Evolutionary conservation across 805 yeast genomes (phyloP), one percentile per base, ranked within the genome.

Genomic region (Wickerhamomyces queroliae): DNA sequence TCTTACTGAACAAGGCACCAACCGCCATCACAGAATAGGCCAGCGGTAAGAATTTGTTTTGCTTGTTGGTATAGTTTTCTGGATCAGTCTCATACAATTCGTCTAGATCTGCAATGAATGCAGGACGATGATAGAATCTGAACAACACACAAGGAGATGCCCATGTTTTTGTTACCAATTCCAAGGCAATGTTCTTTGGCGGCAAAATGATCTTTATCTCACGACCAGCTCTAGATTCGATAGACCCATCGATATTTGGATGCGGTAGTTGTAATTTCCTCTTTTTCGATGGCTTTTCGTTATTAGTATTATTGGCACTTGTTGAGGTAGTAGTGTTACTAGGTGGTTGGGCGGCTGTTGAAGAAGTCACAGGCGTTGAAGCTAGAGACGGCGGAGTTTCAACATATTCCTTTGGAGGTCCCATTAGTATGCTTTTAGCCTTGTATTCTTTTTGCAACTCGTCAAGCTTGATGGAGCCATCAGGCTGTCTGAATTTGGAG

Each of bases 11-110:
- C 27, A 88, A 64, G 4, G 88, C 85, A 13, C 96, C 96, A 46
- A 88, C 86, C 0, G 96, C 95, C 63, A 89, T 70, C n/a, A 87
- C 84, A 1, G 93, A 77, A 61, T 88, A 88, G 31, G 88, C 78
- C 44, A 89, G 69, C 0, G 96, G 95, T 38, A 86, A 62, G 45
- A 87, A 83, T 48, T 78, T 74, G 44, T 76, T 82, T 55, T 86
- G 95, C 43, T 83, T 72, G 47, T 81, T 80, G 3, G 86, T 78
- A 58, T 80, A 83, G 42, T 75, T 74, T 9, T 72, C 70, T 1
- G 89, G 86, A 51, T 83, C 89, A 9, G 85, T 71, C 33, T 80
- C 82, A 59, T 87, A 88, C 21, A 88, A 63, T 40, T 83, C 76
- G 48, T 84, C 90, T 21, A 88, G 66, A 47, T 84, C 89, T 45